Evolutionary conservation across 257 asterid genomes (phyloP).

Genomic region (Paulownia fortunei): DNA sequence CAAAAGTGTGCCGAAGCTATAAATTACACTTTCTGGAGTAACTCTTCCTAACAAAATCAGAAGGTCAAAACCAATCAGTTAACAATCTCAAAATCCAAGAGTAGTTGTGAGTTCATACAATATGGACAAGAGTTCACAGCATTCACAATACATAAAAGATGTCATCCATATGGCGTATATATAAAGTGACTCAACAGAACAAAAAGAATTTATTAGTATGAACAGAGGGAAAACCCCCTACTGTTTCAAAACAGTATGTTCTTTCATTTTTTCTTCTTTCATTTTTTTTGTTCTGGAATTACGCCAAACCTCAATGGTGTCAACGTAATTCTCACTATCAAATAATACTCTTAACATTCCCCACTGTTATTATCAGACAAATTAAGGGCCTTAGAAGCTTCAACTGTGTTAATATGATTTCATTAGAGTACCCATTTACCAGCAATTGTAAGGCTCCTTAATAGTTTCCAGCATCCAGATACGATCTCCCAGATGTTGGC

Average conservation of each 20-base stretch:
- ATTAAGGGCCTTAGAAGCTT: not conserved
- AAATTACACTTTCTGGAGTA: constrained; percentile 87
- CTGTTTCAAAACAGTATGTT: not conserved
- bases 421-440: not conserved
- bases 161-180: not conserved
- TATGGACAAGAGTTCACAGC: not conserved
- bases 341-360: not conserved
- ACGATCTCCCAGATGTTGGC: not conserved
- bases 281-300: not conserved
- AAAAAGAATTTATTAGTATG: not conserved
- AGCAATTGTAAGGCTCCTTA: not conserved
- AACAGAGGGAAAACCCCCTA: not conserved
- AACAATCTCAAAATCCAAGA: constrained; percentile 13
- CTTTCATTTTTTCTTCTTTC: not conserved
- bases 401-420: no score
- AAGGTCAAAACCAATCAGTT: constrained; percentile 24
- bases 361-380: not conserved
- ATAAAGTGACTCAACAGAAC: constrained; percentile 1
- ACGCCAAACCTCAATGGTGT: not conserved
- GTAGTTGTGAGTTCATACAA: not conserved
- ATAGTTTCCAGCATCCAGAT: not conserved
- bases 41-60: constrained; percentile 68
- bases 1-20: constrained; percentile 93
- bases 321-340: not conserved
- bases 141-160: not conserved